phyloP scores from a whole-genome alignment of 2,329 filamentous ascomycete genomes.

The Cercospora nicotianae region DNA sequence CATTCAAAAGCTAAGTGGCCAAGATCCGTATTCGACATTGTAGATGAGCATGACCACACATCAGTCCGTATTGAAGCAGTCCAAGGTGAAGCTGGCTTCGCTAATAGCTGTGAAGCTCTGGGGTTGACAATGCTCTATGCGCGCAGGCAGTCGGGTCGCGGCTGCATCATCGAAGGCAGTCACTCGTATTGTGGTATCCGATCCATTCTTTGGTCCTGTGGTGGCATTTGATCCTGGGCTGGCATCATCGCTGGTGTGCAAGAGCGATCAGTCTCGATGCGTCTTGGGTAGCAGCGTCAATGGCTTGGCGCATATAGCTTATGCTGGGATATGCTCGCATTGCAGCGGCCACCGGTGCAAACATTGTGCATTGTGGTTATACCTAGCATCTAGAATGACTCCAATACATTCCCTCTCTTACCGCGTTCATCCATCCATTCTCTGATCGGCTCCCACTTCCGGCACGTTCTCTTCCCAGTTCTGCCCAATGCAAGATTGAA shows the following conservation, averaged over 20 bases:
- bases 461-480: constrained; percentile 22
- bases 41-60: not conserved
- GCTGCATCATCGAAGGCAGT: not conserved
- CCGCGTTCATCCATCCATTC: constrained; percentile 25
- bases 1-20: not conserved
- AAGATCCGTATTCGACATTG: not conserved
- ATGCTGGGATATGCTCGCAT: not conserved
- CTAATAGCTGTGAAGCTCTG: not conserved
- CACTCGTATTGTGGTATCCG: not conserved
- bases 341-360: not conserved
- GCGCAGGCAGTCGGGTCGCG: not conserved
- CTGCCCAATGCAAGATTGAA: constrained; percentile 21
- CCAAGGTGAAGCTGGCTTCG: not conserved
- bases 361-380: not conserved
- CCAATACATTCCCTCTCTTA: constrained; percentile 7
- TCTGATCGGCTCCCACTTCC: constrained; percentile 25
- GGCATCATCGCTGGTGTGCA: not conserved
- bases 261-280: not conserved
- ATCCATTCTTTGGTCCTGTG: not conserved
- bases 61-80: not conserved
- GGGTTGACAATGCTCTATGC: not conserved
- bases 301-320: not conserved
- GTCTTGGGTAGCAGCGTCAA: not conserved
- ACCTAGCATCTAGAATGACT: constrained; percentile 4
- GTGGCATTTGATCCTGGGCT: not conserved